These are phyloP conservation scores for Boletellus ananas DNA, from an alignment of 768 basidiomycete species.

Conservation along the genomic window DNA sequence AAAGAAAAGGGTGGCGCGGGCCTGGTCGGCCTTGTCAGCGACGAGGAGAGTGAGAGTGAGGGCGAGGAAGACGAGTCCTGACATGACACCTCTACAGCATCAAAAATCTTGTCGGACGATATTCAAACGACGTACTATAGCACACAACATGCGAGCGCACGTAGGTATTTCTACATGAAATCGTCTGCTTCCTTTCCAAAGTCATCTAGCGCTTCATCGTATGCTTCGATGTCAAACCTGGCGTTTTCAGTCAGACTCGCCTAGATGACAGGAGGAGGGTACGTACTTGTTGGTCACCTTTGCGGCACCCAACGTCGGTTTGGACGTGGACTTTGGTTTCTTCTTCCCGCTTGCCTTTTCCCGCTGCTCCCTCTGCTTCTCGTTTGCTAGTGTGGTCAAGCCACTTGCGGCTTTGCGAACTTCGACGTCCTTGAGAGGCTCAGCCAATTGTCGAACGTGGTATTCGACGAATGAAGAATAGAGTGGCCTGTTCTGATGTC, in stretches of 20 bases:
- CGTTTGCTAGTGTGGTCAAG: constrained; percentile 85
- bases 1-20: constrained; percentile 64
- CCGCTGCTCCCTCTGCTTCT: constrained; percentile 89
- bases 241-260: constrained; percentile 9
- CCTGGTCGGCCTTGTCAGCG: constrained; percentile 64
- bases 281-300: constrained; percentile 65
- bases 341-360: constrained; percentile 89
- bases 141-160: constrained; percentile 7
- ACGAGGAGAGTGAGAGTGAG: constrained; percentile 60
- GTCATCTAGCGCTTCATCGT: constrained; percentile 91
- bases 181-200: constrained; percentile 72
- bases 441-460: constrained; percentile 70
- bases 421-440: constrained; percentile 84
- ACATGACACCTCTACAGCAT: not conserved
- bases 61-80: constrained; percentile 57
- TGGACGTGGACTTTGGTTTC: constrained; percentile 67
- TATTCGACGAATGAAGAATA: constrained; percentile 83
- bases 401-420: constrained; percentile 84
- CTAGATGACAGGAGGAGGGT: not conserved
- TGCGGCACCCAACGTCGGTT: constrained; percentile 71
- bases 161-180: constrained; percentile 72
- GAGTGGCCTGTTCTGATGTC: constrained; percentile 77
- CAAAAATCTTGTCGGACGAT: constrained; percentile 1
- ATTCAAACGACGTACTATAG: constrained; percentile 10
- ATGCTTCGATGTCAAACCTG: constrained; percentile 75